Conservation (phyloP, 345 rosid species). For the Odontarrhena argentea region DNA sequence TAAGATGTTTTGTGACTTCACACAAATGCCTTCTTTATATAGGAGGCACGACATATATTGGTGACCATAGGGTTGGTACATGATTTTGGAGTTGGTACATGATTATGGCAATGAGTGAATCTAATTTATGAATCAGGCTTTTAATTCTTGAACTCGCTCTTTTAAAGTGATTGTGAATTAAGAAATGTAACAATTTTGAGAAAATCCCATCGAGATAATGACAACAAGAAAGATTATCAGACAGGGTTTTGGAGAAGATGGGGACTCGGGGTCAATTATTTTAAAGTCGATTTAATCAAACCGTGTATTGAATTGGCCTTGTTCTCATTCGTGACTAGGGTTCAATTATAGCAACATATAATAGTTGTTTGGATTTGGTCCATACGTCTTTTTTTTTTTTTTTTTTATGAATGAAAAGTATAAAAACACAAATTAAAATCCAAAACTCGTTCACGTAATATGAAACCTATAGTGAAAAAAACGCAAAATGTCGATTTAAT, state of each 20-base stretch:
- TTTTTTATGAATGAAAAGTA: background rate
- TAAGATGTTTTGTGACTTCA: too few relatives aligned
- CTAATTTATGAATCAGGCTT: background rate
- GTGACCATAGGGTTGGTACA: background rate
- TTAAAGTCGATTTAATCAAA: background rate
- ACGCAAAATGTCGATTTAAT: background rate
- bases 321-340: conserved; percentile 7
- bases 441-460: background rate
- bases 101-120: background rate
- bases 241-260: conserved; percentile 30
- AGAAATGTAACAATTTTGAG: background rate
- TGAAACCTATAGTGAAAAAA: background rate
- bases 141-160: conserved; percentile 3
- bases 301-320: conserved; percentile 19
- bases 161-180: conserved; percentile 14
- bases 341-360: background rate
- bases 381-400: background rate
- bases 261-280: conserved; percentile 31
- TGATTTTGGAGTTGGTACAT: too few relatives aligned
- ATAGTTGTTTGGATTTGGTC: background rate
- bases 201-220: conserved; percentile 20
- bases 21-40: too few relatives aligned
- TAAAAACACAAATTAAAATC: too few relatives aligned
- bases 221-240: conserved; percentile 31
- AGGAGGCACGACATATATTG: too few relatives aligned